These are phyloP conservation scores for Ascochyta fabae DNA, from an alignment of 2,329 filamentous ascomycete species.

Conservation along the genomic window DNA sequence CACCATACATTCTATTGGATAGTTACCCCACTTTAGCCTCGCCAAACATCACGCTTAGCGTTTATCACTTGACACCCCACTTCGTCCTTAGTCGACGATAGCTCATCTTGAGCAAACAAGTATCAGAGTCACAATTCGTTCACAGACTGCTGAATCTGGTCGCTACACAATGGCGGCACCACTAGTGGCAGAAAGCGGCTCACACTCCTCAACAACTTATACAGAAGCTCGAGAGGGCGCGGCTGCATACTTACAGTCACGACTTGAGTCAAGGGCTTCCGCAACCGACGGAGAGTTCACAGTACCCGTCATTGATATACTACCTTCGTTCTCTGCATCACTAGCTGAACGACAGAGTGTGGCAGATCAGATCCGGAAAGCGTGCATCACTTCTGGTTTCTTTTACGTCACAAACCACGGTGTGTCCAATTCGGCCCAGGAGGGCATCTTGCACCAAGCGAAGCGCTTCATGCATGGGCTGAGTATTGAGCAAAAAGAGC, in stretches of 20 bases:
- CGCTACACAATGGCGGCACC: conserved; percentile 8
- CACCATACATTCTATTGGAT: not conserved
- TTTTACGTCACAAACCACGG: conserved; percentile 52
- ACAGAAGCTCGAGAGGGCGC: conserved; percentile 45
- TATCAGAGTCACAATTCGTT: not conserved
- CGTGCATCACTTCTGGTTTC: conserved; percentile 51
- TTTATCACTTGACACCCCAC: conserved; percentile 5
- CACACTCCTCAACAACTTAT: conserved; percentile 22
- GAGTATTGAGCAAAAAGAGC: conserved; percentile 44
- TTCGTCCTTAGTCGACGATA: not conserved
- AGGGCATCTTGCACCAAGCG: conserved; percentile 46
- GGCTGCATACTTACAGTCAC: conserved; percentile 46
- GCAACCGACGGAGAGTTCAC: conserved; percentile 33
- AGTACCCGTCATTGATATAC: conserved; percentile 50
- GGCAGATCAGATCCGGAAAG: conserved; percentile 48
- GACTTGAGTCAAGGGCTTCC: conserved; percentile 29
- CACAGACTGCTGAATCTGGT: not conserved
- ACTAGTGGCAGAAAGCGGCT: not conserved
- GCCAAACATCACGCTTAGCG: conserved; percentile 3
- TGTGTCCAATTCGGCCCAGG: conserved; percentile 35
- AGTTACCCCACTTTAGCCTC: conserved; percentile 2
- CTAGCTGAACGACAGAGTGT: conserved; percentile 44
- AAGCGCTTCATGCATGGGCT: conserved; percentile 47
- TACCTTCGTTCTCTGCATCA: conserved; percentile 44
- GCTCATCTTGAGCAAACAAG: not conserved